Evolutionary conservation across 2,329 filamentous ascomycete species (phyloP), one percentile per base, ranked within the genome.

Genomic region (Pseudogymnoascus sp.): DNA sequence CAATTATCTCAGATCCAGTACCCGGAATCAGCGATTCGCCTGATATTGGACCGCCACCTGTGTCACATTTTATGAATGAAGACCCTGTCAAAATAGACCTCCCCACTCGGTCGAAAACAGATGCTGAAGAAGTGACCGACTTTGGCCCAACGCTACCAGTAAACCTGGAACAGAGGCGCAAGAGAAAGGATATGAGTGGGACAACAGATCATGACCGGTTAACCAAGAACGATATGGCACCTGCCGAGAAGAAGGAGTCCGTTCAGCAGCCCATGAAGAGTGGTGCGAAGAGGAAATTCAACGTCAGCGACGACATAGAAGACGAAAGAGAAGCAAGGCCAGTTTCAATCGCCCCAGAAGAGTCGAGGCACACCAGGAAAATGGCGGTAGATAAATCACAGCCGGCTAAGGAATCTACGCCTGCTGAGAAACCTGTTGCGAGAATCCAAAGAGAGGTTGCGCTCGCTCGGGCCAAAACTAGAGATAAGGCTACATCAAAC

Each of bases 1-100:
- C 65, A 19, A 44, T 73, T 23, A 26, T 61, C 69, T 42, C 66
- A 26, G 67, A 72, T 26, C 64, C 64, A 15, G 66, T 64, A 40
- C 44, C 44, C 10, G 74, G 77, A 4, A 76, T 76, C 35, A 79
- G 79, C 50, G 83, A 88, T 42, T 90, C 88, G 2, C 87, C 88
- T 5, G 87, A 91, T 63, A 80, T 91, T 50, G 88, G 88, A 0
- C 82, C 85, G 3, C 84, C 85, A 4, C 82, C 84, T 1, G 77
- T 84, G 50, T 86, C 83, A 7, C 78, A 81, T 63, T 84, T 82
- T 66, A 79, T 85, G n/a, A 80, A 85, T 37, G 78, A 81, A 61
- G 82, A 85, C 60, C 78, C 79, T 0, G 75, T 82, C 33, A 83
- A 84, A 67, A 73, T 81, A 63, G 80, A 83, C 66, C 78, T 83